Conservation (phyloP, 306 rosid species). For the Medicago lupulina region DNA sequence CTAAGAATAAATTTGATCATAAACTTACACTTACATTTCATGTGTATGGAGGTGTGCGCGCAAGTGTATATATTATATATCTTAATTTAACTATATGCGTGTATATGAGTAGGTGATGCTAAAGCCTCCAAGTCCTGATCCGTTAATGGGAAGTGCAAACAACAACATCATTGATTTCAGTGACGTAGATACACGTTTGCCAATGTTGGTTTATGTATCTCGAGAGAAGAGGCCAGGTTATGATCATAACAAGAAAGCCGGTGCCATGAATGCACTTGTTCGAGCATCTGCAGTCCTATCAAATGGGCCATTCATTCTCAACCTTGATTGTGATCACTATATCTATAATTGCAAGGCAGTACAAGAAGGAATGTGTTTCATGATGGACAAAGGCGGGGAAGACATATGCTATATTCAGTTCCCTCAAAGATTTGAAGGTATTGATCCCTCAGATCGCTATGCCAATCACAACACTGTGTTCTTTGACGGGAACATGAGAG, state of each 20-base stretch:
- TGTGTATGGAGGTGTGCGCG: neutral
- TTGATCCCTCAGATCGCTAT: conserved; percentile 65
- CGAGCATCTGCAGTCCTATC: conserved; percentile 60
- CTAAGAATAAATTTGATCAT: neutral
- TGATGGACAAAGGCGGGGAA: conserved; percentile 68
- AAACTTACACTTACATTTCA: neutral
- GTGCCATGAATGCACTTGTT: conserved; percentile 66
- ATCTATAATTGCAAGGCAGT: conserved; percentile 57
- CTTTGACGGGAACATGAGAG: conserved; percentile 66
- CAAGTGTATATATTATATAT: neutral
- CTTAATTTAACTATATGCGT: neutral
- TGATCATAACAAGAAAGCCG: conserved; percentile 65
- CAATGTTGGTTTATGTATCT: conserved; percentile 59
- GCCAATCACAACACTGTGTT: conserved; percentile 64
- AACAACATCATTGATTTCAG: conserved; percentile 56
- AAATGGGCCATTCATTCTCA: conserved; percentile 63
- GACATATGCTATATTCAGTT: conserved; percentile 62
- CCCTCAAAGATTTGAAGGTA: conserved; percentile 68
- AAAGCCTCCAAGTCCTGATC: conserved; percentile 57
- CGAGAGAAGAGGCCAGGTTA: conserved; percentile 64
- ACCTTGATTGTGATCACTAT: conserved; percentile 66
- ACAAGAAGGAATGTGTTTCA: conserved; percentile 65
- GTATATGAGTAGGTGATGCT: conserved; percentile 51
- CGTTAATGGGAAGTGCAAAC: conserved; percentile 45
- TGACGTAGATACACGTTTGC: conserved; percentile 52